Evolutionary conservation across 176 grass and related monocot species (phyloP).

Genomic region (Rhynchospora pubera): DNA sequence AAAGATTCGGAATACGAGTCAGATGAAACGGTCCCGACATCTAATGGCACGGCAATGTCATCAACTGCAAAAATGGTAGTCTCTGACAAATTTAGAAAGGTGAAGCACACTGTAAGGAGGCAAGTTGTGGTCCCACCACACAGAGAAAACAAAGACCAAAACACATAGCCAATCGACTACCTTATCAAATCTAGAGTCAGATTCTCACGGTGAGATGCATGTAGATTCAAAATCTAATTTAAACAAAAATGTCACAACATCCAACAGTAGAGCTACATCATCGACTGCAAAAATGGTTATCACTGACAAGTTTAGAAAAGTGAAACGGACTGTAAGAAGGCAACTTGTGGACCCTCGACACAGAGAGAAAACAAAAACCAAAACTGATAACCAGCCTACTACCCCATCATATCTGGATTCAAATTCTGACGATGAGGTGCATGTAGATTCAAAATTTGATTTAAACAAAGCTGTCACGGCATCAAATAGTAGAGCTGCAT

Average conservation of each 20-base stretch:
- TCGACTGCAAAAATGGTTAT: constrained; percentile 36
- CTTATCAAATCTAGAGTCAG: too few relatives aligned
- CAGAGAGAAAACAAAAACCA: too few relatives aligned
- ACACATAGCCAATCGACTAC: too few relatives aligned
- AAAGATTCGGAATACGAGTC: too few relatives aligned
- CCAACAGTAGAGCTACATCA: constrained; percentile 42
- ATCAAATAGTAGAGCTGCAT: constrained; percentile 38
- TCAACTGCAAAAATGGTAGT: too few relatives aligned
- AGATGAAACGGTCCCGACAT: too few relatives aligned
- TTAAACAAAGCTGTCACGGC: constrained; percentile 1
- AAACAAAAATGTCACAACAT: constrained; percentile 7
- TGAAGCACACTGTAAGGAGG: too few relatives aligned
- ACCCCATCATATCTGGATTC: too few relatives aligned
- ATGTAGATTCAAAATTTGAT: not conserved
- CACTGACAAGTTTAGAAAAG: constrained; percentile 49
- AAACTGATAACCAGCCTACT: too few relatives aligned
- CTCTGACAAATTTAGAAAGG: too few relatives aligned
- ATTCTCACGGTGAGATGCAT: constrained; percentile 3
- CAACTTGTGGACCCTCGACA: constrained; percentile 53
- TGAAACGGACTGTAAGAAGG: constrained; percentile 31
- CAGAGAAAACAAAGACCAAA: too few relatives aligned
- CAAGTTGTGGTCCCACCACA: constrained; percentile 10
- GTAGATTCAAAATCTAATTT: not conserved
- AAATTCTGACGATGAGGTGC: constrained; percentile 1
- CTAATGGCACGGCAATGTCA: too few relatives aligned